A percentile compares a stretch with the other conserved stretches of the same genome.
Conservation (phyloP, 495 filamentous ascomycete species). For the Haplographium delicatum region DNA sequence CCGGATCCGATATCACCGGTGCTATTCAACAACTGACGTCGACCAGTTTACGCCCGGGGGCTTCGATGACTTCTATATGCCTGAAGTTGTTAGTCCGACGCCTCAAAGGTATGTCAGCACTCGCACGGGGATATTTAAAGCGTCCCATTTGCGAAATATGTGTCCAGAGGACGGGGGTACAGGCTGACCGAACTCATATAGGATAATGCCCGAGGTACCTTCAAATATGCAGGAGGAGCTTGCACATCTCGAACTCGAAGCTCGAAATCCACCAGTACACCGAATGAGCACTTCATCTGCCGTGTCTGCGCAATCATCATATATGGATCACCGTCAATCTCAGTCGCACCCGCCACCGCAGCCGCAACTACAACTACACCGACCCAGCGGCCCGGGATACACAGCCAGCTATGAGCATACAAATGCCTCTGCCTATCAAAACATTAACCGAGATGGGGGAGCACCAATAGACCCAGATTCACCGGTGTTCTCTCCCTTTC, state of each 20-base stretch:
- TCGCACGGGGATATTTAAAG: too few species aligned
- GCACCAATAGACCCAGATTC: constrained; percentile 44
- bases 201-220: constrained; percentile 56
- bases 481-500: constrained; percentile 88
- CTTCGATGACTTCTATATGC: constrained; percentile 78
- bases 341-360: constrained; percentile 24
- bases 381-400: constrained; percentile 20
- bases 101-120: constrained; percentile 87
- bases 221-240: constrained; percentile 87
- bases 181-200: constrained; percentile 27
- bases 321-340: constrained; percentile 21
- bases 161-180: too few species aligned
- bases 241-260: constrained; percentile 81
- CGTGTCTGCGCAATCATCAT: constrained; percentile 4
- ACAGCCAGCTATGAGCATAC: constrained; percentile 35
- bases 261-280: constrained; percentile 25
- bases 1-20: too few species aligned
- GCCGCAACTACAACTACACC: too few species aligned
- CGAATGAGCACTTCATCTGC: constrained; percentile 29
- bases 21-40: constrained; percentile 57
- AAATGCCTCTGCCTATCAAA: constrained; percentile 34
- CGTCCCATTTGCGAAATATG: too few species aligned
- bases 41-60: constrained; percentile 91
- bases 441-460: constrained; percentile 29
- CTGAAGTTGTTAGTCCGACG: constrained; percentile 71